phyloP scores from a whole-genome alignment of 768 basidiomycete species.

The Pholiota conissans region DNA sequence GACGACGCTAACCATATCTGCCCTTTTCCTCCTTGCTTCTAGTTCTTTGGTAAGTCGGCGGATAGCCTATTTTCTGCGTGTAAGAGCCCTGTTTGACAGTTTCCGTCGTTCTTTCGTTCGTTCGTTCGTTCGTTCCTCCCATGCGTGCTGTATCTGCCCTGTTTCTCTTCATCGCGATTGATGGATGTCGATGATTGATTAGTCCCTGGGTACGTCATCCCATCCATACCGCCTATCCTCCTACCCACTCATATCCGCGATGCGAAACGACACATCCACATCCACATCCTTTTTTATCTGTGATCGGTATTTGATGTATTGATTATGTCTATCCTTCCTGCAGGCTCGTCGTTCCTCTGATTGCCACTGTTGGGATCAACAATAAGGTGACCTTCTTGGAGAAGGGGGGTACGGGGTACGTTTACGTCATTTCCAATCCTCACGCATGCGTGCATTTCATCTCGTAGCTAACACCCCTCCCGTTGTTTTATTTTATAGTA shows the following conservation, averaged over 20 bases:
- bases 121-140: too few relatives aligned
- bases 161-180: too few relatives aligned
- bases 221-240: too few relatives aligned
- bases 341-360: conserved; percentile 70
- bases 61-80: neutral
- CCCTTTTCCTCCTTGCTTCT: conserved; percentile 11
- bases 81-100: conserved; percentile 12
- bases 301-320: too few relatives aligned
- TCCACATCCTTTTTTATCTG: neutral
- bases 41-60: conserved; percentile 47
- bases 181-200: too few relatives aligned
- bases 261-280: conserved; percentile 11
- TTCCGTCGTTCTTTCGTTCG: conserved; percentile 4
- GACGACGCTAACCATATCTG: too few relatives aligned
- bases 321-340: too few relatives aligned
- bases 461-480: neutral
- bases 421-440: neutral
- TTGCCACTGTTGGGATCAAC: conserved; percentile 77
- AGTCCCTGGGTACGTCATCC: conserved; percentile 48
- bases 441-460: neutral
- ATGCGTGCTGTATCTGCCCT: too few relatives aligned
- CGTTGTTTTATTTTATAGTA: conserved; percentile 31
- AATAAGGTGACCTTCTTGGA: conserved; percentile 82
- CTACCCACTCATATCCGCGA: too few relatives aligned
- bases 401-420: conserved; percentile 64